Evolutionary conservation across 2,329 filamentous ascomycete genomes (phyloP).

Genomic region (Hymenoscyphus linearis): DNA sequence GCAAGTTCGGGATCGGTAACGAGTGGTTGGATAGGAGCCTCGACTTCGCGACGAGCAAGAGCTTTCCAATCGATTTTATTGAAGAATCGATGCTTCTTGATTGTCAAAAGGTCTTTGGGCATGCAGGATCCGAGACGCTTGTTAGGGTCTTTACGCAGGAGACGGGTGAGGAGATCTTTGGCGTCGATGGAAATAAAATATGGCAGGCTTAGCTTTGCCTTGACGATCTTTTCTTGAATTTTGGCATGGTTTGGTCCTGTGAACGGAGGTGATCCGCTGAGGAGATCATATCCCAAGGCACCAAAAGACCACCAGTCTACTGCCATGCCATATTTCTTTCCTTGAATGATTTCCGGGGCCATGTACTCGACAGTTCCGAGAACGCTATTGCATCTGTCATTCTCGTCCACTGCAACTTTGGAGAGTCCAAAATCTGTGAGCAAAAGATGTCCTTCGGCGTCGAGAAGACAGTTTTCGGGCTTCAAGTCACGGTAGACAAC

Average conservation of each 20-base stretch:
- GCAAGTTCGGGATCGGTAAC: constrained; percentile 94
- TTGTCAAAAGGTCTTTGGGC: constrained; percentile 76
- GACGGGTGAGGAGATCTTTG: constrained; percentile 85
- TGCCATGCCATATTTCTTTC: constrained; percentile 83
- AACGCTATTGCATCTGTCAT: constrained; percentile 73
- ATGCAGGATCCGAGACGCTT: constrained; percentile 87
- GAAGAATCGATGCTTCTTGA: constrained; percentile 96
- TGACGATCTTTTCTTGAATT: constrained; percentile 92
- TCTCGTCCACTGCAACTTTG: constrained; percentile 79
- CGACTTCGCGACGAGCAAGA: constrained; percentile 73
- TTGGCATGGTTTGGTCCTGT: constrained; percentile 86
- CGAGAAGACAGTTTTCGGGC: constrained; percentile 93
- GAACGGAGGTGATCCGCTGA: constrained; percentile 91
- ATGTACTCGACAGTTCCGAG: constrained; percentile 98
- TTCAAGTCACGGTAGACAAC: constrained; percentile 97
- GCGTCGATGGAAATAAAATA: constrained; percentile 90
- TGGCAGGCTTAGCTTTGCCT: constrained; percentile 81
- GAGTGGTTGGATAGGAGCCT: constrained; percentile 84
- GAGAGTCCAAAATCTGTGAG: constrained; percentile 95
- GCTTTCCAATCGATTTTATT: constrained; percentile 92
- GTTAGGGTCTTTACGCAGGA: constrained; percentile 85
- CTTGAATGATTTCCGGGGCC: constrained; percentile 90
- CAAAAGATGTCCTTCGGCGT: constrained; percentile 84
- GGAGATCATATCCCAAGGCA: constrained; percentile 83
- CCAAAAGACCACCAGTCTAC: constrained; percentile 99